Conservation (phyloP, 1,284 basidiomycete species). For the Rhodotorula sp. region DNA sequence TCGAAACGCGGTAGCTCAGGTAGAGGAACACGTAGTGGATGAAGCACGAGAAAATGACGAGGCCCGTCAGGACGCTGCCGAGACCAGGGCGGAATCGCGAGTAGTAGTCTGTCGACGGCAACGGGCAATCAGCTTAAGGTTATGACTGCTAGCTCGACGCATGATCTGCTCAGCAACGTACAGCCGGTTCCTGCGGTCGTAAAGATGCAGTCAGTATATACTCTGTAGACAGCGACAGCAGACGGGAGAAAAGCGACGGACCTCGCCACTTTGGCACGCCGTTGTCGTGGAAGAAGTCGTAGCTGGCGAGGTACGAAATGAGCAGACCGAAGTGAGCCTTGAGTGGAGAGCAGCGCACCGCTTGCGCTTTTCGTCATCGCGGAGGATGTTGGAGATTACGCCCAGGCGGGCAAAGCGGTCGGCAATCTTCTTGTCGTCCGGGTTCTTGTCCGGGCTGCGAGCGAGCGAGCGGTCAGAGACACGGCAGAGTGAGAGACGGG, state of each 20-base stretch:
- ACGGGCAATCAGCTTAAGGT: conserved; percentile 43
- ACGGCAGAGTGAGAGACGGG: not conserved
- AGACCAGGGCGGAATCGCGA: conserved; percentile 87
- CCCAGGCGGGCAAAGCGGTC: conserved; percentile 85
- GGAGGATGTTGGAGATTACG: conserved; percentile 77
- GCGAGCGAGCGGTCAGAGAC: not conserved
- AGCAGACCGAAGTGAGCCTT: not conserved
- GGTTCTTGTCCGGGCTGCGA: conserved; percentile 87
- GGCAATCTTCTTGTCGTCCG: conserved; percentile 71
- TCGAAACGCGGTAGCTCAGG: conserved; percentile 73
- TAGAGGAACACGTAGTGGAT: conserved; percentile 77
- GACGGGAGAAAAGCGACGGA: conserved; percentile 13
- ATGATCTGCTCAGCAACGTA: conserved; percentile 6
- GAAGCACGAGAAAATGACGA: conserved; percentile 68
- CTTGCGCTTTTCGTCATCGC: conserved; percentile 72
- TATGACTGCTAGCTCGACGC: accelerated
- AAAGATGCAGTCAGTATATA: not conserved
- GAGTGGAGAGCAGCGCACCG: conserved; percentile 47
- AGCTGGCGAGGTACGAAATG: conserved; percentile 55
- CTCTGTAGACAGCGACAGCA: not conserved
- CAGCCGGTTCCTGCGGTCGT: conserved; percentile 43
- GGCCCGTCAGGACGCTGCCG: conserved; percentile 71
- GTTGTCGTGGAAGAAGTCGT: conserved; percentile 89
- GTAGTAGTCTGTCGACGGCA: conserved; percentile 74
- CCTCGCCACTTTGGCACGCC: conserved; percentile 84